phyloP scores from a whole-genome alignment of 2,329 filamentous ascomycete species.

The Fusarium begoniae region DNA sequence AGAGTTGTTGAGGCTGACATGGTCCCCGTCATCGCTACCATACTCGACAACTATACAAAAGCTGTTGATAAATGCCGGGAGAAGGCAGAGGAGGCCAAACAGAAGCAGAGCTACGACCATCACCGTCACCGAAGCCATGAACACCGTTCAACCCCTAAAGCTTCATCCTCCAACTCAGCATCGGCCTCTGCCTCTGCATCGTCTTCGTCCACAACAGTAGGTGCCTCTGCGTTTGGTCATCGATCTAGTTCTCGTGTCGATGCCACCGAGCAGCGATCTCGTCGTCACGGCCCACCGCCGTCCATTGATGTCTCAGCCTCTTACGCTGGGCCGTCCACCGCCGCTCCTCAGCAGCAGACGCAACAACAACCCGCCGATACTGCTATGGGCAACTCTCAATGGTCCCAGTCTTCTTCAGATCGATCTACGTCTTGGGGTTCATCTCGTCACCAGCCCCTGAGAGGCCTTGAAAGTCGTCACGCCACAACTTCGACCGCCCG shows the following conservation, averaged over 20 bases:
- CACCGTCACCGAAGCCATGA: slow-evolving; percentile 61
- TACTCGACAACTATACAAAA: slow-evolving; percentile 97
- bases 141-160: slow-evolving; percentile 58
- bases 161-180: slow-evolving; percentile 46
- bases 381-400: slow-evolving; percentile 34
- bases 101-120: slow-evolving; percentile 68
- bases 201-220: slow-evolving; percentile 28
- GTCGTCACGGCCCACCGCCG: slow-evolving; percentile 84
- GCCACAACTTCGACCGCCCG: slow-evolving; percentile 60
- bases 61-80: slow-evolving; percentile 92
- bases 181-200: slow-evolving; percentile 51
- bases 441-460: slow-evolving; percentile 60
- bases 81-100: slow-evolving; percentile 83
- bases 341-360: slow-evolving; percentile 33
- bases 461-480: slow-evolving; percentile 61
- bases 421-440: slow-evolving; percentile 37
- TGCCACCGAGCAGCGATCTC: slow-evolving; percentile 67
- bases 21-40: slow-evolving; percentile 98
- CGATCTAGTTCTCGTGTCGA: slow-evolving; percentile 62
- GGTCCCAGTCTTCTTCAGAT: slow-evolving; percentile 36
- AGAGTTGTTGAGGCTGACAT: slow-evolving; percentile 98
- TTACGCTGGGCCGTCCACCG: slow-evolving; percentile 51
- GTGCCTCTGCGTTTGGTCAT: slow-evolving; percentile 57
- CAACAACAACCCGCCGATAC: slow-evolving; percentile 40
- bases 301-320: slow-evolving; percentile 64